Percentiles rank a stretch among this genome's conserved stretches.
Conservation (phyloP, 768 basidiomycete species). For the Leccinum disarticulatum region DNA sequence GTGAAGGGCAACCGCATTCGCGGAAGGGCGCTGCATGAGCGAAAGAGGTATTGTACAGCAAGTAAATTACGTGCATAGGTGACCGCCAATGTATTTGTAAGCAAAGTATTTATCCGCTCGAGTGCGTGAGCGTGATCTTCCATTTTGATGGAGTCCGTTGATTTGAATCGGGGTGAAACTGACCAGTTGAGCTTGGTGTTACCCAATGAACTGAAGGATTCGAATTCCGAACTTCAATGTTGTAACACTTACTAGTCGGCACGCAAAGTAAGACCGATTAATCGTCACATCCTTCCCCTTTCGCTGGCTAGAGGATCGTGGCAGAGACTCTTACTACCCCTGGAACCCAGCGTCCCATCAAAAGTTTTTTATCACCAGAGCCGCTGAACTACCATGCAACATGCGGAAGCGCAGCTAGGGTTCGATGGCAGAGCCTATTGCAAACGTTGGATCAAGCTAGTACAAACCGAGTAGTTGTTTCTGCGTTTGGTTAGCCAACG, state of each 20-base stretch:
- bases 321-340: neutral
- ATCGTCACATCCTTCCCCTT: neutral
- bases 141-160: slow-evolving; percentile 15
- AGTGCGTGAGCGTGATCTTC: slow-evolving; percentile 9
- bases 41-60: slow-evolving; percentile 7
- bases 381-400: neutral
- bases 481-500: neutral
- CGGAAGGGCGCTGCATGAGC: neutral
- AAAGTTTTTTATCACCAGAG: neutral
- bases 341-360: neutral
- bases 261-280: neutral
- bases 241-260: neutral
- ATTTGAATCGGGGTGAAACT: slow-evolving; percentile 4
- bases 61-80: slow-evolving; percentile 12
- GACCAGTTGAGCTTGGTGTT: slow-evolving; percentile 8
- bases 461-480: neutral
- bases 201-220: neutral
- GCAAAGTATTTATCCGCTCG: neutral
- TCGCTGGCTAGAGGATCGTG: neutral
- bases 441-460: neutral
- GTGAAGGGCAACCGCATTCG: slow-evolving; percentile 11
- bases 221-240: slow-evolving; percentile 5
- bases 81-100: slow-evolving; percentile 1
- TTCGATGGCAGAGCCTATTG: neutral
- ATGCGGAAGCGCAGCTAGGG: neutral